Conservation (phyloP, 2,329 filamentous ascomycete genomes). For the Calonectria pauciramosa region DNA sequence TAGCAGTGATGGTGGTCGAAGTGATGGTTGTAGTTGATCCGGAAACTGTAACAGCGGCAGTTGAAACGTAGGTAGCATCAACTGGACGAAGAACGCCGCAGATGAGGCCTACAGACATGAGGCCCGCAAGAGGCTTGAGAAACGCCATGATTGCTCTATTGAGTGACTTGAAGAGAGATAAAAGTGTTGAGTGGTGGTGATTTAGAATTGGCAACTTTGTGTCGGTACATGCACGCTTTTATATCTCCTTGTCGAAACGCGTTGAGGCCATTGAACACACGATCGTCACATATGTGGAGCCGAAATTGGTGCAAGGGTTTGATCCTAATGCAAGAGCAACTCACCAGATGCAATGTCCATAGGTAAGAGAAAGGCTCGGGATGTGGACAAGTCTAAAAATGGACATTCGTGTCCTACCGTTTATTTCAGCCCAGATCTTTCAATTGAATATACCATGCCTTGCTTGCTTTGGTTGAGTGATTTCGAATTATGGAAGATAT, state of each 20-base stretch:
- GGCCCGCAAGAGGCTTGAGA: neutral
- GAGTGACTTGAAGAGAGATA: neutral
- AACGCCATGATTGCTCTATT: neutral
- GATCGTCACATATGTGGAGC: neutral
- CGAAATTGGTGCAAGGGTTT: neutral
- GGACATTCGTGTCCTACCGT: neutral
- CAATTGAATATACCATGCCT: neutral
- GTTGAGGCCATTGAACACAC: neutral
- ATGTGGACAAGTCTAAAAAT: neutral
- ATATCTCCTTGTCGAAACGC: neutral
- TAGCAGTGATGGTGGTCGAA: constrained; percentile 13
- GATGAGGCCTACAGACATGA: neutral
- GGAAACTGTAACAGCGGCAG: constrained; percentile 12
- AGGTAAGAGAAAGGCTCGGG: neutral
- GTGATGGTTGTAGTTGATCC: constrained; percentile 21
- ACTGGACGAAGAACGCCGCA: neutral
- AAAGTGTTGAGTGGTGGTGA: neutral
- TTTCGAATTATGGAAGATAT: neutral
- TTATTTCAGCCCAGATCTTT: neutral
- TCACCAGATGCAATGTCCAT: neutral
- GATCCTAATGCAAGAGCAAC: neutral
- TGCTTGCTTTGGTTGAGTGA: neutral
- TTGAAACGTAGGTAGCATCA: constrained; percentile 15
- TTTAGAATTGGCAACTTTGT: neutral
- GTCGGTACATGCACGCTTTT: neutral